phyloP scores from a whole-genome alignment of 208 protist species.

The Naegleria fowleri region DNA sequence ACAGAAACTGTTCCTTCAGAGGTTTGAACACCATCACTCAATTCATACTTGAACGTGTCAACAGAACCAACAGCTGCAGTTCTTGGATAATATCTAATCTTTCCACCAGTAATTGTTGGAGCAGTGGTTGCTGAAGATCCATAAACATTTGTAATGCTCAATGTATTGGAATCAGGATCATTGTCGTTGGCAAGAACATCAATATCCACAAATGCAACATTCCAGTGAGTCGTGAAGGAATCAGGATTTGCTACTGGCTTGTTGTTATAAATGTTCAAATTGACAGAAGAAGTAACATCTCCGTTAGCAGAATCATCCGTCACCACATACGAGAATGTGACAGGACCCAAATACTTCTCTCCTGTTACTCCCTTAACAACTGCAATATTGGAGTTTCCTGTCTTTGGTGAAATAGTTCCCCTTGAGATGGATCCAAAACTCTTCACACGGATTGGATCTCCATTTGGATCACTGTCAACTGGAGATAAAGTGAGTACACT shows the following conservation, averaged over 20 bases:
- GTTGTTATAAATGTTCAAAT: background rate
- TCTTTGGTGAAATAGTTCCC: background rate
- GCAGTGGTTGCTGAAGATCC: background rate
- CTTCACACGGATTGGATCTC: background rate
- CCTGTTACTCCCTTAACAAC: background rate
- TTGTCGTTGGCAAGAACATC: background rate
- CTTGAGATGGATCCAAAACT: background rate
- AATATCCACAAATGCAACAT: background rate
- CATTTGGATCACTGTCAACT: background rate
- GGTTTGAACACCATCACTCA: background rate
- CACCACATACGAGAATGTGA: background rate
- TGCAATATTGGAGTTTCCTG: background rate
- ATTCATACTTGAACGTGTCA: background rate
- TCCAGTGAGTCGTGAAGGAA: background rate
- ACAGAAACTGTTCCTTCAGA: background rate
- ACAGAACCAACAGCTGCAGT: background rate
- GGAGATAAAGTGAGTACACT: background rate
- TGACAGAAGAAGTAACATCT: background rate
- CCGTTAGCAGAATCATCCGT: background rate
- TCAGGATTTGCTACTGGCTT: background rate
- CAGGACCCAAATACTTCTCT: background rate
- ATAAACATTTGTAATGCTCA: background rate
- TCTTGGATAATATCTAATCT: conserved; percentile 11
- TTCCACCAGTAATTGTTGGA: background rate
- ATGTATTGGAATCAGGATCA: background rate